A percentile compares a stretch with the other conserved stretches of the same genome.
phyloP scores from a whole-genome alignment of 169 alveolate genomes.

The Ichthyophthirius multifiliis region DNA sequence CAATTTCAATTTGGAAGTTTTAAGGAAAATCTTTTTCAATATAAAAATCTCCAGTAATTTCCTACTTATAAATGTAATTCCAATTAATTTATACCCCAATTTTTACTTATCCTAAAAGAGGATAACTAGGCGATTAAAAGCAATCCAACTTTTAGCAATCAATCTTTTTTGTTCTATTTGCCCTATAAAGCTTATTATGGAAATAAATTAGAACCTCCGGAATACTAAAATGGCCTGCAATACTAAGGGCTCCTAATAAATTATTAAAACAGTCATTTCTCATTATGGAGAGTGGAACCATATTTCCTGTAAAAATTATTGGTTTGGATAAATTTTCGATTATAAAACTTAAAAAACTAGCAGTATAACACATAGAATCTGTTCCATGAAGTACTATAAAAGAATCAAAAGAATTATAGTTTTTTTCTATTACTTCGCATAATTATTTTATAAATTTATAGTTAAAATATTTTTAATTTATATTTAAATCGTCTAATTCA shows the following conservation, averaged over 20 bases:
- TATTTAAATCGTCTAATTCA: conserved; percentile 37
- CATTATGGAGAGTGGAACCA: conserved; percentile 66
- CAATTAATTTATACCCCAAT: conserved; percentile 57
- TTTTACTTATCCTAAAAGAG: conserved; percentile 67
- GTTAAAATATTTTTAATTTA: conserved; percentile 46
- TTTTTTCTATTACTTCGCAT: conserved; percentile 49
- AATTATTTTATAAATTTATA: not conserved
- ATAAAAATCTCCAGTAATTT: conserved; percentile 38
- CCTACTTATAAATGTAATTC: conserved; percentile 9
- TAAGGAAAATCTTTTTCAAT: not conserved
- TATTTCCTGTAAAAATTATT: conserved; percentile 88
- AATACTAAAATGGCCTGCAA: conserved; percentile 85
- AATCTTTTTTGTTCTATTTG: conserved; percentile 70
- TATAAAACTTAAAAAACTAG: conserved; percentile 87
- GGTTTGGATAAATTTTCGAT: conserved; percentile 86
- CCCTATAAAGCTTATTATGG: conserved; percentile 70
- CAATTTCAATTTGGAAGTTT: not conserved
- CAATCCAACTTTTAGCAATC: conserved; percentile 77
- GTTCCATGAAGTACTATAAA: conserved; percentile 89
- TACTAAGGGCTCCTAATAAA: conserved; percentile 75
- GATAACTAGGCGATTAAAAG: conserved; percentile 80
- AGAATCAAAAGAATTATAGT: conserved; percentile 75
- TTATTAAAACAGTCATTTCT: conserved; percentile 87
- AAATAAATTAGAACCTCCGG: conserved; percentile 86
- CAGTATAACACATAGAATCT: conserved; percentile 93